Conservation (phyloP, 768 basidiomycete species). For the Tulasnella sp. region DNA sequence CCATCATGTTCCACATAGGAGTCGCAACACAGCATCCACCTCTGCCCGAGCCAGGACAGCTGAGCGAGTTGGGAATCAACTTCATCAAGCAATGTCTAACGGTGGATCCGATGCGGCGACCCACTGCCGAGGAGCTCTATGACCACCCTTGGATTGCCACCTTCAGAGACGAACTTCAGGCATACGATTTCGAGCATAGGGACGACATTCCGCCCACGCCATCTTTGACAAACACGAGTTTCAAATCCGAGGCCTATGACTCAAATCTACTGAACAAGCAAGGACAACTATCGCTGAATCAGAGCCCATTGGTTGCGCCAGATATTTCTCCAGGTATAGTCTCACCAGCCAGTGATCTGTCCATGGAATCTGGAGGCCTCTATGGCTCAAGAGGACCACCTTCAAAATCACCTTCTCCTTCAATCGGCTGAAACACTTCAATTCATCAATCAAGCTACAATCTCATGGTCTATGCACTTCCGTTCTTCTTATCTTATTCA, state of each 20-base stretch:
- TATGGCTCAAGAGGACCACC: too few relatives aligned
- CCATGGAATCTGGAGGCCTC: too few relatives aligned
- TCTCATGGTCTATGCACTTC: too few relatives aligned
- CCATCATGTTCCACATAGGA: constrained; percentile 99
- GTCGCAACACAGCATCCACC: constrained; percentile 95
- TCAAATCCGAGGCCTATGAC: constrained; percentile 7
- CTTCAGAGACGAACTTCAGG: constrained; percentile 52
- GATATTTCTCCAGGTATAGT: too few relatives aligned
- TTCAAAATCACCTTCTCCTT: too few relatives aligned
- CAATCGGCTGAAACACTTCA: too few relatives aligned
- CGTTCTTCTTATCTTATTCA: too few relatives aligned
- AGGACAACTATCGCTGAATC: too few relatives aligned
- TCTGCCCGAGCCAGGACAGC: constrained; percentile 79
- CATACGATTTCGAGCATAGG: constrained; percentile 1
- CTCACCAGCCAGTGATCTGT: too few relatives aligned
- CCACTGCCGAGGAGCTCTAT: constrained; percentile 73
- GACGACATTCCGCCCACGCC: constrained; percentile 3
- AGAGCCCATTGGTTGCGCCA: too few relatives aligned
- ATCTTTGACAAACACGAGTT: constrained; percentile 1
- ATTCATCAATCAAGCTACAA: too few relatives aligned
- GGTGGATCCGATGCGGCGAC: constrained; percentile 72
- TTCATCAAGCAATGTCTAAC: constrained; percentile 88
- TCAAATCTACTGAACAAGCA: too few relatives aligned
- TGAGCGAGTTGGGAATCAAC: constrained; percentile 77
- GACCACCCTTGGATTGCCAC: constrained; percentile 83